A percentile compares a stretch with the other conserved stretches of the same genome.
Evolutionary conservation across 129 eudicot genomes (phyloP).

Genomic region (Tagetes patula): DNA sequence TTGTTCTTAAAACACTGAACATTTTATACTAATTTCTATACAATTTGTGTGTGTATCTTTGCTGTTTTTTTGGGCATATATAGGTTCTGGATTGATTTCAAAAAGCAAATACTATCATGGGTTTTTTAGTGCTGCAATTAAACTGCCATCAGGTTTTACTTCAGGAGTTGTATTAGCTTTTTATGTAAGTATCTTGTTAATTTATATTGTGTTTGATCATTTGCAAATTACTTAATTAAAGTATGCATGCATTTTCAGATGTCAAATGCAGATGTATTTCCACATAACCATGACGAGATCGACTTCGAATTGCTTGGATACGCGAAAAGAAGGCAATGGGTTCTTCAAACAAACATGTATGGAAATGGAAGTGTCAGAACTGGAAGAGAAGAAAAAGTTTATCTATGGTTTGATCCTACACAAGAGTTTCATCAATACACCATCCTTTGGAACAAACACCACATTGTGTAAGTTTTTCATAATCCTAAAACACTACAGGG

Average conservation of each 20-base stretch:
- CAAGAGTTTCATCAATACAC: slow-evolving; percentile 66
- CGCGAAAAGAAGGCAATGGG: slow-evolving; percentile 71
- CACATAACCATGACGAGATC: slow-evolving; percentile 88
- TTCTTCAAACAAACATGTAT: slow-evolving; percentile 85
- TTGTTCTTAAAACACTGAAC: no score
- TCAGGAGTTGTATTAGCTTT: slow-evolving; percentile 91
- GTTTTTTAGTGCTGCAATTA: slow-evolving; percentile 83
- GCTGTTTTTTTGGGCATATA: not conserved
- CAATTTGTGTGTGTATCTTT: not conserved
- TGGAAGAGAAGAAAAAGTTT: slow-evolving; percentile 91
- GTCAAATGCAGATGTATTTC: slow-evolving; percentile 70
- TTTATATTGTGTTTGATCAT: no score
- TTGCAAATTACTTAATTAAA: not conserved
- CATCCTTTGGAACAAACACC: slow-evolving; percentile 91
- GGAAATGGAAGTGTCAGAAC: slow-evolving; percentile 90
- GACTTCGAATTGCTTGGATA: slow-evolving; percentile 93
- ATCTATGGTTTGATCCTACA: slow-evolving; percentile 95
- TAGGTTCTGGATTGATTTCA: slow-evolving; percentile 84
- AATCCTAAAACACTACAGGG: not conserved
- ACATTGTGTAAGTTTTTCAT: slow-evolving; percentile 68
- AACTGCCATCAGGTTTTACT: slow-evolving; percentile 77
- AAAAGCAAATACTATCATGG: slow-evolving; percentile 78
- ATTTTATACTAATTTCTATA: not conserved
- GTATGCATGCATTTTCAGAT: slow-evolving; percentile 43
- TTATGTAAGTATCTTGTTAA: slow-evolving; percentile 50